Evolutionary conservation across 2,329 filamentous ascomycete genomes (phyloP).

Genomic region (Colletotrichum cordylinicola): DNA sequence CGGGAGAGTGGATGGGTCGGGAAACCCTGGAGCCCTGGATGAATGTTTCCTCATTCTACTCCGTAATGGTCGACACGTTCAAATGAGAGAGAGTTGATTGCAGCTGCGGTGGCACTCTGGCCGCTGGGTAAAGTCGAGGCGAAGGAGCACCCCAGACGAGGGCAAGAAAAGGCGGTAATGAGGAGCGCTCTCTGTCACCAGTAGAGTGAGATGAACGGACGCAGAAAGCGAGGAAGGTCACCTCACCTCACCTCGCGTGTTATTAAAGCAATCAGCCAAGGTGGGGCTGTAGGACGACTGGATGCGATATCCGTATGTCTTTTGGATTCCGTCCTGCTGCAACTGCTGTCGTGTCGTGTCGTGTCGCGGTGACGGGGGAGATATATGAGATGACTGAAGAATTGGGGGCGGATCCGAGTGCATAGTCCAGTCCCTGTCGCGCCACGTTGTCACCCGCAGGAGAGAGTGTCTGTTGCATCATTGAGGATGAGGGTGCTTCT

Average conservation of each 20-base stretch:
- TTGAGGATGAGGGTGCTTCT: neutral
- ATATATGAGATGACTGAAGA: neutral
- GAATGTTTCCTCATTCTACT: neutral
- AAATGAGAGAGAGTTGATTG: neutral
- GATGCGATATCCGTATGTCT: conserved; percentile 12
- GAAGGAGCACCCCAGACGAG: neutral
- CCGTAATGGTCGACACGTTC: neutral
- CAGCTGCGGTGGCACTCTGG: neutral
- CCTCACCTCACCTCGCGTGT: neutral
- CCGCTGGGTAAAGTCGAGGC: neutral
- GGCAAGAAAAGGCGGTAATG: conserved; percentile 7
- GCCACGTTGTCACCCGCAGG: neutral
- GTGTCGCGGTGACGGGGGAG: neutral
- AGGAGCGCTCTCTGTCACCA: neutral
- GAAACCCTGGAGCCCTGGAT: neutral
- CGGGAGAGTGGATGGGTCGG: neutral
- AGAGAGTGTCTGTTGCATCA: neutral
- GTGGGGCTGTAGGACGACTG: conserved; percentile 7
- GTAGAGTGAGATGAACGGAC: neutral
- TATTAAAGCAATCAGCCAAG: conserved; percentile 14
- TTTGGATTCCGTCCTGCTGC: neutral
- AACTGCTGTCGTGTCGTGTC: neutral
- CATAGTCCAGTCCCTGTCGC: neutral
- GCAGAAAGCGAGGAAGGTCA: neutral
- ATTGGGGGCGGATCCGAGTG: neutral